Conservation (phyloP, 1,284 basidiomycete genomes). For the Xerocomus amazonicus region DNA sequence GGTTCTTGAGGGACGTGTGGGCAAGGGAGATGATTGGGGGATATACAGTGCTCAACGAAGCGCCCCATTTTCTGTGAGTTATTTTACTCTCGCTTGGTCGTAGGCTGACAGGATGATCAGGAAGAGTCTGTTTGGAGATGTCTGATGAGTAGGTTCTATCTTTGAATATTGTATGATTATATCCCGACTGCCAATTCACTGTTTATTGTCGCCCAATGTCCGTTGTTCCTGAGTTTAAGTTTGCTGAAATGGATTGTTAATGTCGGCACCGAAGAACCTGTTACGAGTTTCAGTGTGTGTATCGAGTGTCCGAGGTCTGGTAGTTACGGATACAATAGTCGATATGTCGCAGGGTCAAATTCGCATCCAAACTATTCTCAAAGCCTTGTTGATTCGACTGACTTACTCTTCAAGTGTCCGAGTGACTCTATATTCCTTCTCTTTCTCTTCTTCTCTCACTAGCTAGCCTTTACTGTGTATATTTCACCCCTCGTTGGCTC, state of each 20-base stretch:
- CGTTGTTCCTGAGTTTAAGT: too few species aligned
- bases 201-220: too few species aligned
- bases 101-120: slow-evolving; percentile 33
- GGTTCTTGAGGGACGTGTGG: slow-evolving; percentile 96
- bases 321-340: slow-evolving; percentile 17
- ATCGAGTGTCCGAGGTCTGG: slow-evolving; percentile 30
- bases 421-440: slow-evolving; percentile 2
- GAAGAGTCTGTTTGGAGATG: slow-evolving; percentile 64
- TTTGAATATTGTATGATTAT: slow-evolving; percentile 6
- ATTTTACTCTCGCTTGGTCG: not conserved
- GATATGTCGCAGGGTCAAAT: slow-evolving; percentile 11
- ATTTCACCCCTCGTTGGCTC: slow-evolving; percentile 9
- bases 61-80: slow-evolving; percentile 78
- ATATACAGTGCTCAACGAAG: slow-evolving; percentile 69
- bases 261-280: not conserved
- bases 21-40: slow-evolving; percentile 86
- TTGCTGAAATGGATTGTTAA: too few species aligned
- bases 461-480: slow-evolving; percentile 23
- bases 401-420: too few species aligned
- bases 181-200: too few species aligned
- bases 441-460: slow-evolving; percentile 3
- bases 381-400: slow-evolving; percentile 2
- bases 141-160: slow-evolving; percentile 22
- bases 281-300: not conserved
- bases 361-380: slow-evolving; percentile 16